Evolutionary conservation across 129 eudicot genomes (phyloP).

Genomic region (Dittrichia graveolens): DNA sequence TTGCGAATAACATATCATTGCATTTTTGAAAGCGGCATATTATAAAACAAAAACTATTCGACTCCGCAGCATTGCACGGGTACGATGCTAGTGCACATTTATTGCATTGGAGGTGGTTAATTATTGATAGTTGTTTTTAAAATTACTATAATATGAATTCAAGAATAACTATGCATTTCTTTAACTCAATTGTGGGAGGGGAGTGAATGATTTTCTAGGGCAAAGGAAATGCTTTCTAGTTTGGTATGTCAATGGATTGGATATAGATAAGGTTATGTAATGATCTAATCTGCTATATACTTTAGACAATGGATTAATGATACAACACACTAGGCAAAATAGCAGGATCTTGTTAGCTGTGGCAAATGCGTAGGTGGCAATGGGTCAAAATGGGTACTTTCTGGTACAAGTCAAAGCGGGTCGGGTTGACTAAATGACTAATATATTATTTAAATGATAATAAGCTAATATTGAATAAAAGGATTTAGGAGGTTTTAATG

Average conservation of each 20-base stretch:
- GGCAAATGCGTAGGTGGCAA: not conserved
- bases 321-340: not conserved
- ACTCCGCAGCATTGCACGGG: no score
- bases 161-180: no score
- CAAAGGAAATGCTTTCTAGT: not conserved
- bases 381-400: not conserved
- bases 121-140: not conserved
- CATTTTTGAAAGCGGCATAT: no score
- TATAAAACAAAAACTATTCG: no score
- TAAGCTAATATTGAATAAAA: not conserved
- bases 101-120: slow-evolving; percentile 22
- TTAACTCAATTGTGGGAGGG: no score
- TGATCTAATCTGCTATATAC: not conserved
- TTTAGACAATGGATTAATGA: not conserved
- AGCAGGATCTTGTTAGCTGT: not conserved
- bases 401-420: not conserved
- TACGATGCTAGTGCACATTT: not conserved
- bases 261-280: not conserved
- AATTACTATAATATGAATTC: not conserved
- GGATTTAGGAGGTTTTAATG: not conserved
- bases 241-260: not conserved
- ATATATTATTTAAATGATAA: not conserved
- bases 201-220: not conserved
- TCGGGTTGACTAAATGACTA: not conserved
- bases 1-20: no score